phyloP scores from a whole-genome alignment of 73 alveolate species.

The Breviolum minutum region DNA sequence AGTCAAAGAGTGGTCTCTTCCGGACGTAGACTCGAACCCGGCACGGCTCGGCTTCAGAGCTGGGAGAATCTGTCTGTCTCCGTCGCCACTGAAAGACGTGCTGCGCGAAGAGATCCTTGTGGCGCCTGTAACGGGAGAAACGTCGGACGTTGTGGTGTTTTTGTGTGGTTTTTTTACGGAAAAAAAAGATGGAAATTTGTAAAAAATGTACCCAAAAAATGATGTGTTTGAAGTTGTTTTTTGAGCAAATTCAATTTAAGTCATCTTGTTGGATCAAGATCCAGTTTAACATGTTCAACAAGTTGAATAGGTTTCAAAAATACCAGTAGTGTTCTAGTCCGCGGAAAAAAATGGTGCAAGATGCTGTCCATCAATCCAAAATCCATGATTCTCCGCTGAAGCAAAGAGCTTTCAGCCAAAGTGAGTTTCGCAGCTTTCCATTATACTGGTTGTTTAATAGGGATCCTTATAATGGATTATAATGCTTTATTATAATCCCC shows the following conservation, averaged over 20 bases:
- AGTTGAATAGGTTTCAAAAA: too few species aligned
- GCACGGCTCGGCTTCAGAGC: constrained; percentile 44
- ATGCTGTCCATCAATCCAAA: not conserved
- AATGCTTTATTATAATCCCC: too few species aligned
- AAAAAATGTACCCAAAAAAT: too few species aligned
- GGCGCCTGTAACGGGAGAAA: constrained; percentile 12
- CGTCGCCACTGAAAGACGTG: constrained; percentile 45
- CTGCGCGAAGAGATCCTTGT: constrained; percentile 65
- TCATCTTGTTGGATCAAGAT: too few species aligned
- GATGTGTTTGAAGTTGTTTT: too few species aligned
- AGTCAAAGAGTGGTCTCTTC: constrained; percentile 66
- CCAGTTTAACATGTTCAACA: too few species aligned
- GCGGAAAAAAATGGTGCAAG: too few species aligned
- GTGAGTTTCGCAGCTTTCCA: constrained; percentile 49
- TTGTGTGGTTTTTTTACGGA: not conserved
- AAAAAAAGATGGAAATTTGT: too few species aligned
- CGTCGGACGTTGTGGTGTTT: not conserved
- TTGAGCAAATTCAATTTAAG: too few species aligned
- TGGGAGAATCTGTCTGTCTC: constrained; percentile 41
- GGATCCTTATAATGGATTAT: too few species aligned
- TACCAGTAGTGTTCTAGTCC: too few species aligned
- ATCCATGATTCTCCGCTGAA: not conserved
- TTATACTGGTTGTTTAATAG: not conserved
- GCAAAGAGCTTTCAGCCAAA: not conserved
- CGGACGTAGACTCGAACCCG: constrained; percentile 83